phyloP scores from a whole-genome alignment of 225 moss, liverwort and hornwort species.

The Bryoerythrophyllum caledonicum region DNA sequence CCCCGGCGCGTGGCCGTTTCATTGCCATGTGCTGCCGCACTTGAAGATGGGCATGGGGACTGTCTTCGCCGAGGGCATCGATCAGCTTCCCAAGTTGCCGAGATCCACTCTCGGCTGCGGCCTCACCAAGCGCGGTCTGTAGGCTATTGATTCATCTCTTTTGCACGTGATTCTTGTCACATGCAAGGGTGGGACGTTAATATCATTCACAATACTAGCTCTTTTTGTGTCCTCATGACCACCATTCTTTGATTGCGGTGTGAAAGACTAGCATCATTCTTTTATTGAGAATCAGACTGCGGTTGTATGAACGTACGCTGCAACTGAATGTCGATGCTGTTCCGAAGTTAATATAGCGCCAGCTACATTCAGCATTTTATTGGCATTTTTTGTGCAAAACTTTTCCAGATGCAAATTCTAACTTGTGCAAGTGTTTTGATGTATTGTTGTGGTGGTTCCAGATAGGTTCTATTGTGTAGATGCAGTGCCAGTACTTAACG shows the following conservation, averaged over 20 bases:
- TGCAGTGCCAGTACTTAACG: too few species aligned
- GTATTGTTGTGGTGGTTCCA: too few species aligned
- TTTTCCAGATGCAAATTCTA: too few species aligned
- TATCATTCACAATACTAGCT: neutral
- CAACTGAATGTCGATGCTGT: too few species aligned
- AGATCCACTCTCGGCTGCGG: conserved; percentile 40
- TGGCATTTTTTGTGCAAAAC: too few species aligned
- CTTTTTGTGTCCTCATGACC: too few species aligned
- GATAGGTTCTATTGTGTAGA: too few species aligned
- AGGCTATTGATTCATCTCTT: neutral
- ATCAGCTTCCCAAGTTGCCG: conserved; percentile 29
- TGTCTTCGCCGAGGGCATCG: conserved; percentile 45
- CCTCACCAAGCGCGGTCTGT: conserved; percentile 27
- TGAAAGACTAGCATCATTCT: neutral
- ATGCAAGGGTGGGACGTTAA: neutral
- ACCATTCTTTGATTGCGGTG: neutral
- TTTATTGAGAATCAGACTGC: neutral
- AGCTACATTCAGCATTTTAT: too few species aligned
- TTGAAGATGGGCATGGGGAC: conserved; percentile 54
- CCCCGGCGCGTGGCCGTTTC: conserved; percentile 26
- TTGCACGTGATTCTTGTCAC: neutral
- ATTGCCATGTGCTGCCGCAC: conserved; percentile 48
- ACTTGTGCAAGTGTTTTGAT: too few species aligned
- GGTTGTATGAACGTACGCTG: too few species aligned
- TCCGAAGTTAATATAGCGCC: too few species aligned